Evolutionary conservation across 2,329 filamentous ascomycete genomes (phyloP), one percentile per base, ranked within the genome.

Genomic region (Sclerotinia trifoliorum): DNA sequence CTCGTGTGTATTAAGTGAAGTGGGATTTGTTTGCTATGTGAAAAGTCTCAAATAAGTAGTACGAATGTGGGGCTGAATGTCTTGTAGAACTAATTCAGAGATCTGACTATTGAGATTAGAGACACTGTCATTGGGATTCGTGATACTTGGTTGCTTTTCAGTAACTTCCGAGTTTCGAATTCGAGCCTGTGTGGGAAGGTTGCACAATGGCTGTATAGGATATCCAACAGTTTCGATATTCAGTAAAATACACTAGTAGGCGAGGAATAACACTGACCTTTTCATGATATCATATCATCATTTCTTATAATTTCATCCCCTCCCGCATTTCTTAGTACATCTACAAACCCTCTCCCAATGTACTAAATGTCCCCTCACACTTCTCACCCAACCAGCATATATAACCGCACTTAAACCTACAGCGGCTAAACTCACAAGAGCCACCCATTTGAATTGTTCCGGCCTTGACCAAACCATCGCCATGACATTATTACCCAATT

Each of bases 381-480:
- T 74, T 67, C 76, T 76, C 21, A 81, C 78, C 79, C 80, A 82
- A 17, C 68, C 74, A 0, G 79, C 77, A 70, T 81, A 81, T 66
- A 77, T 70, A 0, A 73, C 55, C 66, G 77, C 77, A 61, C 78
- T 78, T 2, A 76, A 51, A 2, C 70, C 58, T 15, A 81, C 77
- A 1, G 77, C 74, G 6, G 70, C 70, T 2, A 78, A 75, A 68
- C 80, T 81, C 6, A 79, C 75, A 1, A 77, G 55, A 1, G 79
- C 80, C 17, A 83, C 76, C 71, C 75, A 79, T 57, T 72, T 75
- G 71, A 81, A 83, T 54, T 82, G 76, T 29, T 78, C 77, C 0
- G 79, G 78, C 3, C 68, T 70, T 1, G 76, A 77, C 49, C 80
- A 77, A 11, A 79, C 72, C 32, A 82, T 78, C 3, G 80, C 77